Evolutionary conservation across 179 eudicot species (phyloP), one percentile per base, ranked within the genome.

Genomic region (Heliamphora pulchella): DNA sequence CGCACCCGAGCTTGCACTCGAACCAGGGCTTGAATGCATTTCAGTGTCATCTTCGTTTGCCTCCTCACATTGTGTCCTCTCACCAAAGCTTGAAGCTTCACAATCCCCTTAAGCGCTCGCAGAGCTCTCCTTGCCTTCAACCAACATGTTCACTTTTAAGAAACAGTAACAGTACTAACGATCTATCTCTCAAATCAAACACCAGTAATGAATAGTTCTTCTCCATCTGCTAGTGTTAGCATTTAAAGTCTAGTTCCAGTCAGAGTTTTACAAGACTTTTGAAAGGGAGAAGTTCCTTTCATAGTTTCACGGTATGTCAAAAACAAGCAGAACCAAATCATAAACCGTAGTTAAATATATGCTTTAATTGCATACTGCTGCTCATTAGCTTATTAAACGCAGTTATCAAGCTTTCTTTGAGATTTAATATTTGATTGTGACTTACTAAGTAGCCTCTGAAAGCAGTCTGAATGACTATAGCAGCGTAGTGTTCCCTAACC

Each of bases 361-460:
- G n/a, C n/a, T n/a, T n/a, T n/a, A n/a, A n/a, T n/a, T n/a, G n/a
- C n/a, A n/a, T n/a, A n/a, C n/a, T n/a, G n/a, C n/a, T n/a, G n/a
- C n/a, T n/a, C n/a, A n/a, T 7, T 15, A 44, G 73, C 20, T 69
- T n/a, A 69, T 15, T 69, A 44, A 15, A 69, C 53, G 8, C 44
- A 17, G 43, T 44, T 15, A 46, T 15, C 9, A 18, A 69, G 53
- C 15, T 69, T 43, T 41, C 3, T 41, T 8, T 11, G 39, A 17
- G 10, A 66, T 18, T 70, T 9, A 15, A 50, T 8, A 44, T 51
- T 54, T 18, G 50, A 44, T 44, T 44, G 54, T 76, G 20, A 76
- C 68, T 81, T 80, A 94, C 98, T 82, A 94, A 86, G 81, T 93
- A 93, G 71, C 97, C 97, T 87, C 97, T 89, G 83, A 95, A 95